A percentile compares a stretch with the other conserved stretches of the same genome.
Evolutionary conservation across 2,329 filamentous ascomycete species (phyloP).

Genomic region (Colletotrichum costaricense): DNA sequence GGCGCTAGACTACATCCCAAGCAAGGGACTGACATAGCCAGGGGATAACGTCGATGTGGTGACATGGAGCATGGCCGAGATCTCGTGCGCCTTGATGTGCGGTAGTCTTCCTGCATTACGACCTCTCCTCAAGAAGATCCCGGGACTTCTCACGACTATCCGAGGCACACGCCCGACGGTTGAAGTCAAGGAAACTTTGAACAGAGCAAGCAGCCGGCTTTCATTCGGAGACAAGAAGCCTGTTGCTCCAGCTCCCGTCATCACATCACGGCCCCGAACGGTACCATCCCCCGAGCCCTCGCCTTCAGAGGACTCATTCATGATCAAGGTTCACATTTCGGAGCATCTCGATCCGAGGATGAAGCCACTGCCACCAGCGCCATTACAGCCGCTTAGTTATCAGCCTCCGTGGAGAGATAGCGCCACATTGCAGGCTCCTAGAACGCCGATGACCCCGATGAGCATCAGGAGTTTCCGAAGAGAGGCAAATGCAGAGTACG

Average conservation of each 20-base stretch:
- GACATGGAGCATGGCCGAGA: constrained; percentile 46
- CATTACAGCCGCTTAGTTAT: background rate
- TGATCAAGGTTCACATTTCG: constrained; percentile 19
- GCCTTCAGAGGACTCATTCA: background rate
- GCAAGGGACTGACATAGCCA: background rate
- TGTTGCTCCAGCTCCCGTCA: background rate
- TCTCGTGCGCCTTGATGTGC: constrained; percentile 50
- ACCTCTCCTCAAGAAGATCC: constrained; percentile 44
- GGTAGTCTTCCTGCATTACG: constrained; percentile 56
- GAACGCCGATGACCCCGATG: background rate
- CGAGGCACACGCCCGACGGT: constrained; percentile 5
- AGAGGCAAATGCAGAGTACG: constrained; percentile 13
- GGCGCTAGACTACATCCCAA: background rate
- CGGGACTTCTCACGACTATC: constrained; percentile 17
- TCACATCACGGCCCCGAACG: background rate
- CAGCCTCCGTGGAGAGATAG: constrained; percentile 14
- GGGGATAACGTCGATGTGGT: constrained; percentile 44
- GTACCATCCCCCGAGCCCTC: background rate
- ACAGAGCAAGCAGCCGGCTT: constrained; percentile 2
- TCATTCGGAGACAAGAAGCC: background rate
- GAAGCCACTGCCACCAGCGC: constrained; percentile 21
- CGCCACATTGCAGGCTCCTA: background rate
- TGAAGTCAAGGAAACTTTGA: constrained; percentile 1
- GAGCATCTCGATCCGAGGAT: constrained; percentile 9
- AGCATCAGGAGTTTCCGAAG: background rate